Evolutionary conservation across 495 filamentous ascomycete genomes (phyloP).

Genomic region (Neurospora sp.): DNA sequence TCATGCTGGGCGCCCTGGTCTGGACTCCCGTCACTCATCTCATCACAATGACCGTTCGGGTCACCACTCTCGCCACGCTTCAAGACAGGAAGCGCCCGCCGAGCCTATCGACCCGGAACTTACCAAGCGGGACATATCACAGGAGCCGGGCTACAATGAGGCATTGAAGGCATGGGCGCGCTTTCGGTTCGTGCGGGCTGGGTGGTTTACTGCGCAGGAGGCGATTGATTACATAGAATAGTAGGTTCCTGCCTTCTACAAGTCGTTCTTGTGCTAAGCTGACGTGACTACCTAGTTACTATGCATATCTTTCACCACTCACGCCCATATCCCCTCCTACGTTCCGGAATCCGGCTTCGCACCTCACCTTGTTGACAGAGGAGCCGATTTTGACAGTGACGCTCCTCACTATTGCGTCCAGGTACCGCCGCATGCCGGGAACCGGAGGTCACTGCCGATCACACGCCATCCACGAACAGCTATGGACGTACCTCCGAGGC

Average conservation of each 20-base stretch:
- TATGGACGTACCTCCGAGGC: conserved; percentile 89
- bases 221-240: conserved; percentile 89
- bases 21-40: conserved; percentile 11
- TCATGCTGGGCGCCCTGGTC: conserved; percentile 9
- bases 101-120: conserved; percentile 30
- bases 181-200: conserved; percentile 84
- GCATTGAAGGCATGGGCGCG: conserved; percentile 80
- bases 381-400: conserved; percentile 89
- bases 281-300: conserved; percentile 51
- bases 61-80: conserved; percentile 12
- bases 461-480: conserved; percentile 84
- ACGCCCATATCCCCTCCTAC: conserved; percentile 86
- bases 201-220: conserved; percentile 92
- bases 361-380: conserved; percentile 68
- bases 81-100: conserved; percentile 9
- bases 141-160: conserved; percentile 46
- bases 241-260: conserved; percentile 33
- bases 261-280: not conserved
- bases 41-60: conserved; percentile 6
- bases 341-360: conserved; percentile 62
- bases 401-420: conserved; percentile 79
- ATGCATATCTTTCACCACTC: conserved; percentile 75
- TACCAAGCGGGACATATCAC: conserved; percentile 17
- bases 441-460: conserved; percentile 74
- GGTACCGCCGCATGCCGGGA: conserved; percentile 70